Base-by-base conservation (phyloP, 1,139 yeast species). In the Yamadazyma taylorii region DNA sequence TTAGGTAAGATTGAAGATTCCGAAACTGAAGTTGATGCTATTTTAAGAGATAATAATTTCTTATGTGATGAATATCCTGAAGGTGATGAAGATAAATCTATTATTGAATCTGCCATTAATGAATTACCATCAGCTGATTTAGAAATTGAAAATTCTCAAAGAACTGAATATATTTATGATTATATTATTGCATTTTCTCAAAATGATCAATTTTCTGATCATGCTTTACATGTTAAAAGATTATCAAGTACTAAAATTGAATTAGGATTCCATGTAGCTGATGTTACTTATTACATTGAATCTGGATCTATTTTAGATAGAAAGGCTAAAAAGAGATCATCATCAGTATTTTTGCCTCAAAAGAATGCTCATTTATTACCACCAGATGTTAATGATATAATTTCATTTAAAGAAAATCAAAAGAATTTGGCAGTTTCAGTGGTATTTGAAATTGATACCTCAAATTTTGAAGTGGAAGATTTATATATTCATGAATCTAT, bases 271-370 rank as follows among this genome's bases (percentile, higher is more conserved):
- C 97, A 92, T 59, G 79, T 84, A 32, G 73, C 85, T 17, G 98
- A 92, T 63, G 80, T 85, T 11, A 73, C 94, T 5, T 79, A 79
- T 40, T 87, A 70, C 51, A 64, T 90, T 38, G 78, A 75, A 47
- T 80, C 79, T 24, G 92, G 89, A 12, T 81, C 95, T 0, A 66
- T 79, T 3, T 67, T 92, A 44, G 98, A 92, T 55, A 81, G 94
- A 43, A 90, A 92, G 57, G 86, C 96, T 2, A 86, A 88, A 61
- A 89, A 88, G 65, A 78, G 97, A 57, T 88, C 95, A 2, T 80
- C 92, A 3, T 81, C 96, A 11, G 97, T 92, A 5, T 85, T 83
- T 55, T 75, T 92, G 61, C 94, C 95, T n/a, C 96, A 90, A 56
- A 82, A 81, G 47, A 63, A 72, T 16, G 75, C 76, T 11, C 79